These are phyloP conservation scores for Globisporangium heterothallicum DNA, from an alignment of 352 stramenopile genomes.

Conservation along the genomic window DNA sequence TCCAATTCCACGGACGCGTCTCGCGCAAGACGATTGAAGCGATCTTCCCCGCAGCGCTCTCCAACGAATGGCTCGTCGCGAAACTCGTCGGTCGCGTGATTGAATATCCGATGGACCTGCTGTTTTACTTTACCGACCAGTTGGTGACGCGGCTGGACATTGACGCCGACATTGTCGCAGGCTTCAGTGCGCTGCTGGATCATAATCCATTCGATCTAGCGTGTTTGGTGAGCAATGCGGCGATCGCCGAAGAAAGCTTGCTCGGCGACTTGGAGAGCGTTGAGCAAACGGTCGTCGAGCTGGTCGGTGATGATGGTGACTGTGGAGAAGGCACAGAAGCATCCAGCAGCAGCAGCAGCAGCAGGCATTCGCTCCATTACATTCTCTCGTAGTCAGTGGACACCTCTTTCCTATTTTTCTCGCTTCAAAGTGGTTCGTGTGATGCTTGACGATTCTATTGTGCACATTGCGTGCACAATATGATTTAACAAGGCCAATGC, in stretches of 20 bases:
- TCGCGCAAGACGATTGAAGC: conserved; percentile 8
- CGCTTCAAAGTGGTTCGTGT: no score
- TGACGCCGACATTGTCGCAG: conserved; percentile 31
- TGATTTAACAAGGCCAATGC: no score
- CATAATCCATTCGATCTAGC: conserved; percentile 14
- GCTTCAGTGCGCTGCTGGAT: conserved; percentile 19
- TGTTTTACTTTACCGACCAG: conserved; percentile 19
- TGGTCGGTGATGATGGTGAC: no score
- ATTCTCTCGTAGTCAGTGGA: no score
- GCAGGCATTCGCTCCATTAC: neutral
- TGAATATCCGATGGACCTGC: conserved; percentile 22
- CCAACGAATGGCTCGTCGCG: conserved; percentile 1
- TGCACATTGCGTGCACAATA: no score
- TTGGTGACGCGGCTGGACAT: conserved; percentile 28
- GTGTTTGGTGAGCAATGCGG: conserved; percentile 19
- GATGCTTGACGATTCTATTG: no score
- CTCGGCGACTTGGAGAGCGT: no score
- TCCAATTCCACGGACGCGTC: conserved; percentile 7
- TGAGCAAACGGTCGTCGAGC: neutral
- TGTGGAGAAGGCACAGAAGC: no score
- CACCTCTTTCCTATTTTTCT: no score
- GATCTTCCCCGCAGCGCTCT: conserved; percentile 10
- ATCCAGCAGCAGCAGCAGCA: neutral
- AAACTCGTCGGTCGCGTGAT: conserved; percentile 8
- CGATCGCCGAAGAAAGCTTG: conserved; percentile 24